These are phyloP conservation scores for Coemansia sp. DNA, from an alignment of 192 early-diverging fungal genomes.

Conservation along the genomic window DNA sequence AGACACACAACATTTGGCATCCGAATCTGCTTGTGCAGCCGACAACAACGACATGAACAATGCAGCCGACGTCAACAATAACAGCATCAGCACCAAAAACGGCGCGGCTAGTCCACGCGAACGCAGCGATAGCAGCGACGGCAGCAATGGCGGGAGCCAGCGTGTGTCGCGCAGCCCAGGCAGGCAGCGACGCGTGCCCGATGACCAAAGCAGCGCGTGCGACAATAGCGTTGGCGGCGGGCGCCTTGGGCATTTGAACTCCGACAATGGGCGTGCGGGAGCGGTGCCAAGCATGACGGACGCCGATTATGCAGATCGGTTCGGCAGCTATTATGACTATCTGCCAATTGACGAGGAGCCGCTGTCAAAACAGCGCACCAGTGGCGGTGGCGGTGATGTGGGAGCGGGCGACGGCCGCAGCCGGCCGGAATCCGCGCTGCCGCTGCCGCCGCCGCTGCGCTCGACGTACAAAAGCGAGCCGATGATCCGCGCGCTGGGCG, in stretches of 20 bases:
- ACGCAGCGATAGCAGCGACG: neutral
- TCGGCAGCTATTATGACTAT: slow-evolving; percentile 35
- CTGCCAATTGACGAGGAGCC: slow-evolving; percentile 13
- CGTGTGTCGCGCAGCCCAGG: neutral
- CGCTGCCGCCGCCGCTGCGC: slow-evolving; percentile 14
- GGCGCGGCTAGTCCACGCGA: neutral
- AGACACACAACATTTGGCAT: slow-evolving; percentile 2
- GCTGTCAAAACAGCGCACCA: slow-evolving; percentile 8
- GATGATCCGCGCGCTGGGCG: slow-evolving; percentile 7
- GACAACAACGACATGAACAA: slow-evolving; percentile 8
- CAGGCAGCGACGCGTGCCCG: neutral
- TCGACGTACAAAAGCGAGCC: slow-evolving; percentile 47
- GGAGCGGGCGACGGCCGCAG: neutral
- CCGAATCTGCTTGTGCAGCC: neutral
- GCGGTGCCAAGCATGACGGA: slow-evolving; percentile 8
- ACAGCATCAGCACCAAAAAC: neutral
- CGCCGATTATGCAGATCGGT: slow-evolving; percentile 27
- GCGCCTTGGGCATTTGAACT: slow-evolving; percentile 1
- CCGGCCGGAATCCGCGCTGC: neutral
- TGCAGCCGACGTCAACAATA: slow-evolving; percentile 3
- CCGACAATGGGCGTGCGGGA: slow-evolving; percentile 4
- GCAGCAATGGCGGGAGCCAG: neutral
- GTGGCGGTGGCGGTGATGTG: slow-evolving; percentile 6
- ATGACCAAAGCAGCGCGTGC: neutral
- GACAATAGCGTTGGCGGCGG: neutral